These are phyloP conservation scores for Myxozyma geophila DNA, from an alignment of 805 yeast species.

Conservation along the genomic window DNA sequence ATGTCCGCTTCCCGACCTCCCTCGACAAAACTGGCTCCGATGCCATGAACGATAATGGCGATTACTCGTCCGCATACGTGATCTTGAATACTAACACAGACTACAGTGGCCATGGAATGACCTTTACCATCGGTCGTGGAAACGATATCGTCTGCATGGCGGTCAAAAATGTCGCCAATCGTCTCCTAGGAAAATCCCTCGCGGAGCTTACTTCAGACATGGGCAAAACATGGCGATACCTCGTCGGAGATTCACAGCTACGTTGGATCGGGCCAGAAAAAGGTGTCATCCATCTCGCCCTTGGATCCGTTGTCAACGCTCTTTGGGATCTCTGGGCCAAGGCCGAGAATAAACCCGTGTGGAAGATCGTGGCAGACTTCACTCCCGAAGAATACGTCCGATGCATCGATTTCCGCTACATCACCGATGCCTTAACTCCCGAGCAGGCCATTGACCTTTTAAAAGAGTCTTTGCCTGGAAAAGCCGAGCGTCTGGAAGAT, in stretches of 20 bases:
- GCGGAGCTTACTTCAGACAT: slow-evolving; percentile 46
- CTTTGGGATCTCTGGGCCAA: slow-evolving; percentile 54
- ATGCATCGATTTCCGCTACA: slow-evolving; percentile 51
- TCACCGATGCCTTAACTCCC: slow-evolving; percentile 52
- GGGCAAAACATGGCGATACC: slow-evolving; percentile 50
- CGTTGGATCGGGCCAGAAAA: slow-evolving; percentile 56
- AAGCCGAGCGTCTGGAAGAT: slow-evolving; percentile 44
- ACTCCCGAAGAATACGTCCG: slow-evolving; percentile 50
- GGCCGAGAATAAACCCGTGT: slow-evolving; percentile 47
- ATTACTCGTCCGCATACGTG: slow-evolving; percentile 51
- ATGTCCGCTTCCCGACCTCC: slow-evolving; percentile 44
- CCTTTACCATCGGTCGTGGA: slow-evolving; percentile 51
- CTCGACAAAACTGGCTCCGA: slow-evolving; percentile 51
- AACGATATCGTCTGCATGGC: slow-evolving; percentile 47
- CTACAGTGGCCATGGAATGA: slow-evolving; percentile 50
- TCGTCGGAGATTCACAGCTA: slow-evolving; percentile 50
- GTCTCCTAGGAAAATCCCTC: slow-evolving; percentile 46
- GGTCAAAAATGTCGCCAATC: slow-evolving; percentile 48
- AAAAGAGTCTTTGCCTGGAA: slow-evolving; percentile 43
- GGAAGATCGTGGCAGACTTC: slow-evolving; percentile 51
- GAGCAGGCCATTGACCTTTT: slow-evolving; percentile 49
- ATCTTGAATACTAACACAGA: slow-evolving; percentile 31
- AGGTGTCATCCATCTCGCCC: slow-evolving; percentile 50
- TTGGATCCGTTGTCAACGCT: slow-evolving; percentile 51
- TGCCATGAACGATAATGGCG: slow-evolving; percentile 51